phyloP scores from a whole-genome alignment of 1,284 basidiomycete genomes.

The Sutorius eximius region DNA sequence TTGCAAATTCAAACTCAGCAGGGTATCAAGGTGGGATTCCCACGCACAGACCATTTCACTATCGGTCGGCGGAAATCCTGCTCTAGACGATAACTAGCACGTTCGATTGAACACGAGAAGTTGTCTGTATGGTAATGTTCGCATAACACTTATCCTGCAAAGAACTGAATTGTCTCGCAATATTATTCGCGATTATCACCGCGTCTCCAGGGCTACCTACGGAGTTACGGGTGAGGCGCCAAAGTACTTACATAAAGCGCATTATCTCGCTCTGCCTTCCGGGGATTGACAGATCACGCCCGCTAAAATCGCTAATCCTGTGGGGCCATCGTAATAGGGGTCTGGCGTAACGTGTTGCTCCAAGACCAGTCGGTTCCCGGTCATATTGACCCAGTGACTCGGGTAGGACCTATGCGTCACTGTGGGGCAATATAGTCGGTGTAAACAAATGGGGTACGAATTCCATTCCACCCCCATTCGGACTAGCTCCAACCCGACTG shows the following conservation, averaged over 20 bases:
- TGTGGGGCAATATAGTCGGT: neutral
- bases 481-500: neutral
- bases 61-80: neutral
- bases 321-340: neutral
- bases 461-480: constrained; percentile 6
- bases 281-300: neutral
- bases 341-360: neutral
- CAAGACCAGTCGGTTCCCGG: neutral
- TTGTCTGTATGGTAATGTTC: neutral
- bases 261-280: neutral
- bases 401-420: neutral
- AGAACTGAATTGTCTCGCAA: neutral
- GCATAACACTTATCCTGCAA: too few relatives aligned
- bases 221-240: neutral
- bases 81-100: neutral
- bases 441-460: constrained; percentile 1
- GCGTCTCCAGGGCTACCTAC: neutral
- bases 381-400: neutral
- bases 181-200: neutral
- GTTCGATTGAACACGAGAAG: neutral
- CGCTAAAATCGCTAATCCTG: neutral
- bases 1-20: constrained; percentile 44
- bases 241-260: neutral
- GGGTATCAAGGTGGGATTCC: constrained; percentile 34
- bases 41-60: constrained; percentile 47